These are phyloP conservation scores for Gyrodon lividus DNA, from an alignment of 768 basidiomycete genomes.

Conservation along the genomic window DNA sequence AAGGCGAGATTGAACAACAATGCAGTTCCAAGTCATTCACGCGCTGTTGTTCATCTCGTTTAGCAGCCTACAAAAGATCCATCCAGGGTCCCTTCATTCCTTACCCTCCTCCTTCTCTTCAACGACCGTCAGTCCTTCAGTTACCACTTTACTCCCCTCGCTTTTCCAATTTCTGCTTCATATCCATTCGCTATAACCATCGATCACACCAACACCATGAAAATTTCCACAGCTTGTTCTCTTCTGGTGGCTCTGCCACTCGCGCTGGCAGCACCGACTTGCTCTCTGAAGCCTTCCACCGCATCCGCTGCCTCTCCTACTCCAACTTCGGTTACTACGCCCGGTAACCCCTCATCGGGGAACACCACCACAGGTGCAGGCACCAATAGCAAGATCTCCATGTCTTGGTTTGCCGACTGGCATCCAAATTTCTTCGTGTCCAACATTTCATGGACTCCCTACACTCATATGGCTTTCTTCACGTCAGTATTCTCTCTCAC, in stretches of 20 bases:
- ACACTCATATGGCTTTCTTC: conserved; percentile 67
- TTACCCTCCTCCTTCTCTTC: conserved; percentile 8
- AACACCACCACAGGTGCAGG: conserved; percentile 19
- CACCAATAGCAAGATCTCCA: conserved; percentile 39
- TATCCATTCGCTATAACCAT: conserved; percentile 3
- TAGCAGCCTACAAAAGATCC: conserved; percentile 12
- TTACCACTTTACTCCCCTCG: conserved; percentile 4
- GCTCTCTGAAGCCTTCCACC: conserved; percentile 15
- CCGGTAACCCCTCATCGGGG: conserved; percentile 11
- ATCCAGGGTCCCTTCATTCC: not conserved
- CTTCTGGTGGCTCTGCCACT: conserved; percentile 25
- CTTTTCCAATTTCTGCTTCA: not conserved
- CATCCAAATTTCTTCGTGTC: conserved; percentile 48
- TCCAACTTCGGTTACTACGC: not conserved
- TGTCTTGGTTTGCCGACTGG: conserved; percentile 74
- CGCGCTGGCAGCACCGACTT: conserved; percentile 30
- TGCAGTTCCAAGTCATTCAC: not conserved
- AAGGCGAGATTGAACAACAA: not conserved
- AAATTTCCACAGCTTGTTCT: conserved; percentile 19
- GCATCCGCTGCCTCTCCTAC: conserved; percentile 3
- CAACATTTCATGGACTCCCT: conserved; percentile 62
- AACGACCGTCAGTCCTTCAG: conserved; percentile 3
- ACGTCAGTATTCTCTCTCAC: conserved; percentile 33
- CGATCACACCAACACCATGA: conserved; percentile 2
- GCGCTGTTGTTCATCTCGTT: not conserved